Evolutionary conservation across 805 yeast species (phyloP), one percentile per base, ranked within the genome.

Genomic region (Jamesozyma rosinii): DNA sequence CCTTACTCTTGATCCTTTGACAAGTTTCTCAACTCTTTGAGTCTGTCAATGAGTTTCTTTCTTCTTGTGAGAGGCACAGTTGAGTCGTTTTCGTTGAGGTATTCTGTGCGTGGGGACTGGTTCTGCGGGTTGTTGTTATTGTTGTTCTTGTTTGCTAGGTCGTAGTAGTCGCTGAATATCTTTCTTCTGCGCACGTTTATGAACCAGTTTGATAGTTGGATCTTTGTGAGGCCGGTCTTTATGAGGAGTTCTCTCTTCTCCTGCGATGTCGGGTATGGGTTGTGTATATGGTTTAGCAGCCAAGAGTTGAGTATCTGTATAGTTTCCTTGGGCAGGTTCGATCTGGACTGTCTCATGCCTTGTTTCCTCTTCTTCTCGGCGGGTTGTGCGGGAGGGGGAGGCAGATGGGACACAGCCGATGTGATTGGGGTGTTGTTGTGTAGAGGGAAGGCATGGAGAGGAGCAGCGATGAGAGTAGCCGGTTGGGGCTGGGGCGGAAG

Each of bases 151-250:
- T 44, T 44, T 1, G 49, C 47, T 19, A 52, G 19, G 17, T 54
- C 55, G 40, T 63, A 62, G 43, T 63, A 63, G 33, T 56, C 63
- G 41, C 51, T 52, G 32, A 62, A 63, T 4, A 85, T 73, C 55
- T 83, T 78, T 50, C 95, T 69, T 53, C 95, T 71, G 53, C 95
- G 74, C 20, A 89, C 92, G 58, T 85, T 85, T 55, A 85, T 85
- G 55, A 85, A 85, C 95, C 95, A 85, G 59, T 85, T 85, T 49
- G 83, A 74, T 46, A 85, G 71, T 61, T 85, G 95, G 46, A 83
- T 86, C 62, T 81, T 78, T 49, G 85, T 81, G 55, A 85, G 69
- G 0, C 92, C 90, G 0, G 95, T 85, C 57, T 74, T 72, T 50
- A 73, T 69, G 70, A 83, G 74, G 44, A 85, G 68, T 54, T 77